Base-by-base conservation (phyloP, 345 rosid species). In the Erucastrum elatum region DNA sequence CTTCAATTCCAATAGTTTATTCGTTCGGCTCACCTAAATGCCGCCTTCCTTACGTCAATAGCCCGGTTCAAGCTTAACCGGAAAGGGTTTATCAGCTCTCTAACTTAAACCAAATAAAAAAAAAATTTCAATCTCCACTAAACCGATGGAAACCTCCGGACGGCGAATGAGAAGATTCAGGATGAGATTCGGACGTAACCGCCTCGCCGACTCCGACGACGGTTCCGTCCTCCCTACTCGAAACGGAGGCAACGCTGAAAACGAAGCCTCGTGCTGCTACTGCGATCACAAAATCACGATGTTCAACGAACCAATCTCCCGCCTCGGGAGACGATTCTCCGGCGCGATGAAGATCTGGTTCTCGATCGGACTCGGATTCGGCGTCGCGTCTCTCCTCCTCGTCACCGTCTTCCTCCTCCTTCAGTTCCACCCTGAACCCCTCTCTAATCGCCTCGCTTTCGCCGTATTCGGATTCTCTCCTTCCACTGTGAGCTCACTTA, bases 291-390 rank as follows among this genome's bases (percentile, higher is more conserved):
- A 87, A 67, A 79, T 90, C 71, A 70, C 78, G 2, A 74, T 64
- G 26, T 77, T 87, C 13, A 89, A 89, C 59, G 82, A 76, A 35
- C 77, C 85, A 26, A 80, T 93, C n/a, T 88, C 73, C 74, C 87
- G 86, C 35, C 64, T 93, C 39, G 98, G 98, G 70, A 79, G 87
- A n/a, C 80, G 83, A 66, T 84, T 88, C 58, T 84, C 94, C 84
- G 29, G 79, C 51, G 68, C 41, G 55, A 51, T 91, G 17, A 77
- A 61, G 66, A 21, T 85, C 17, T 95, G 98, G 99, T 95, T 95
- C 72, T 88, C 99, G 7, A 72, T 93, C 12, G 99, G 99, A 12
- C 84, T 89, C 53, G 96, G 94, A 17, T 92, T 93, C 77, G 75
- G 86, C 76, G 75, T 91, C 16, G 78, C 91, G 4, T 77, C 89